A percentile compares a stretch with the other conserved stretches of the same genome.
Evolutionary conservation across 2,329 filamentous ascomycete genomes (phyloP).

Genomic region (Helicocarpus griseus): DNA sequence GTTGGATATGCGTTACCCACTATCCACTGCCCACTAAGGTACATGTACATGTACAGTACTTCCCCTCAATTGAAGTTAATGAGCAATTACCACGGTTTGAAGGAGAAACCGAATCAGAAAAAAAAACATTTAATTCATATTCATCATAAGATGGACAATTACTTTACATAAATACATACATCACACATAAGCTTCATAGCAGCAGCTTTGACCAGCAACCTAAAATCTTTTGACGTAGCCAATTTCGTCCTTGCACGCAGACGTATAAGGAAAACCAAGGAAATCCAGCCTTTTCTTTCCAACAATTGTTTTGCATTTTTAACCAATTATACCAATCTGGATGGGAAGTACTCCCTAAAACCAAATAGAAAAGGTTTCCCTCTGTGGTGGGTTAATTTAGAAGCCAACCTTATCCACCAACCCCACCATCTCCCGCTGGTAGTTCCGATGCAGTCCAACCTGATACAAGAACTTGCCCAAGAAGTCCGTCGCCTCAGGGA

Average conservation of each 20-base stretch:
- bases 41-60: no score
- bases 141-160: no score
- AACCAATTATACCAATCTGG: background rate
- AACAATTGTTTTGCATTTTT: background rate
- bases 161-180: no score
- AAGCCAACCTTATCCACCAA: conserved; percentile 59
- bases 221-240: background rate
- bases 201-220: background rate
- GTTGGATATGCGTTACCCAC: no score
- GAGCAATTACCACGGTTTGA: no score
- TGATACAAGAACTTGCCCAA: conserved; percentile 59
- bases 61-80: no score
- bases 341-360: background rate
- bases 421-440: conserved; percentile 62
- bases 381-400: no score
- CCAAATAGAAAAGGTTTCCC: no score
- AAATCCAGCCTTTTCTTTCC: background rate
- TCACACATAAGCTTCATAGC: no score
- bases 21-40: no score
- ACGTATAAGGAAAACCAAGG: background rate
- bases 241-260: background rate
- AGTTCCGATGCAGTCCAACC: conserved; percentile 65
- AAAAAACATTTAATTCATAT: no score
- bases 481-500: conserved; percentile 59
- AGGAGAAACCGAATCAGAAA: no score